phyloP scores from a whole-genome alignment of 192 early-diverging fungal species.

The Mortierella claussenii region DNA sequence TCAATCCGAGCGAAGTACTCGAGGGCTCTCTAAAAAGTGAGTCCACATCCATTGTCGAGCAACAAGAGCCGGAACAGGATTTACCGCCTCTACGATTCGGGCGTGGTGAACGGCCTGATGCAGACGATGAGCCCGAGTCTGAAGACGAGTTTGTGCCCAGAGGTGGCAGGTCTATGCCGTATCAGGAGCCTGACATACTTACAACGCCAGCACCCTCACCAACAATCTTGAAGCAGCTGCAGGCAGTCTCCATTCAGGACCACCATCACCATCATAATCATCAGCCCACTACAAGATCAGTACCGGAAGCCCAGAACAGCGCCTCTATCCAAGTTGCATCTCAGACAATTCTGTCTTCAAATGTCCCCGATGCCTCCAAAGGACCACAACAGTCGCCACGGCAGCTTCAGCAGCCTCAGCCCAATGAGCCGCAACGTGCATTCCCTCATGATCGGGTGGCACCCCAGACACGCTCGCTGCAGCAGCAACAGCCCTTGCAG shows the following conservation, averaged over 20 bases:
- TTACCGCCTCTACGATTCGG: conserved; percentile 42
- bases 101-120: conserved; percentile 41
- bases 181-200: not conserved
- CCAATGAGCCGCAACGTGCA: not conserved
- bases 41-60: not conserved
- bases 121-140: conserved; percentile 42
- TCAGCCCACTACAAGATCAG: not conserved
- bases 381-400: no score
- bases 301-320: not conserved
- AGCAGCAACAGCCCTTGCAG: not conserved
- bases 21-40: conserved; percentile 20
- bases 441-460: no score
- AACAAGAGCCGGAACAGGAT: conserved; percentile 21
- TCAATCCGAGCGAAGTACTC: conserved; percentile 23
- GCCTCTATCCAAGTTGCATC: not conserved
- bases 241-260: conserved; percentile 21
- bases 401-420: no score
- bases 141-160: conserved; percentile 34
- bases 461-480: not conserved
- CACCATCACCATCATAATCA: not conserved
- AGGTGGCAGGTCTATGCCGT: not conserved
- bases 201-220: not conserved
- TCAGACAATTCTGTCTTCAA: not conserved
- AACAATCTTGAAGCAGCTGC: conserved; percentile 15
- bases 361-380: no score